Conservation (phyloP, 306 rosid species). For the Acacia crassicarpa region DNA sequence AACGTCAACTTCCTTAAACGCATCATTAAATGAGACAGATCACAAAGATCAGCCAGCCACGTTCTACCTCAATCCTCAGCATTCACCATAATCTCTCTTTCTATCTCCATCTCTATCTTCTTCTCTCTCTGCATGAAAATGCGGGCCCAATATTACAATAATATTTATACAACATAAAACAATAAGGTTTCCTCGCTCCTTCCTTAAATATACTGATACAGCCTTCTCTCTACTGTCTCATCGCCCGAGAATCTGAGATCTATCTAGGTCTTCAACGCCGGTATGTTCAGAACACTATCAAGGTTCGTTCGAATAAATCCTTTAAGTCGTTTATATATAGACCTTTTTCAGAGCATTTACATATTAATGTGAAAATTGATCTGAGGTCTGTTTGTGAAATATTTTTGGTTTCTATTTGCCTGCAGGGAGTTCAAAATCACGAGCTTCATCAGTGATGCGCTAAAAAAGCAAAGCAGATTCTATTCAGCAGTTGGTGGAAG, state of each 20-base stretch:
- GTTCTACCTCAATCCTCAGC: conserved; percentile 2
- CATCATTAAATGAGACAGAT: conserved; percentile 47
- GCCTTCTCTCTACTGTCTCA: conserved; percentile 15
- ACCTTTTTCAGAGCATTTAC: too few relatives aligned
- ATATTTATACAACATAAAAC: neutral
- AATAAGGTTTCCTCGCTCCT: conserved; percentile 28
- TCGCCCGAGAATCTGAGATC: conserved; percentile 23
- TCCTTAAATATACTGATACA: conserved; percentile 29
- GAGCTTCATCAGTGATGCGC: conserved; percentile 33
- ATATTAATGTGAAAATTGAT: neutral
- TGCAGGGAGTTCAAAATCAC: conserved; percentile 50
- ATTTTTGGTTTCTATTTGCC: neutral
- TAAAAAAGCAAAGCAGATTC: conserved; percentile 38
- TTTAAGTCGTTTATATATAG: neutral
- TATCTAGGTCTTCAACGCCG: conserved; percentile 29
- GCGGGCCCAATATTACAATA: conserved; percentile 26
- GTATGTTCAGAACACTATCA: conserved; percentile 60
- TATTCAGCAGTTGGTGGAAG: conserved; percentile 45
- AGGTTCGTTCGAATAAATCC: conserved; percentile 36
- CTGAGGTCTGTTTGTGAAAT: neutral
- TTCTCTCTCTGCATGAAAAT: conserved; percentile 47
- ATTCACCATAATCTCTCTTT: neutral
- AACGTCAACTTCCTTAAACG: neutral
- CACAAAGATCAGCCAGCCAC: conserved; percentile 17
- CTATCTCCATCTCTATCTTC: neutral